These are phyloP conservation scores for Punica granatum DNA, from an alignment of 345 rosid genomes.

Conservation along the genomic window DNA sequence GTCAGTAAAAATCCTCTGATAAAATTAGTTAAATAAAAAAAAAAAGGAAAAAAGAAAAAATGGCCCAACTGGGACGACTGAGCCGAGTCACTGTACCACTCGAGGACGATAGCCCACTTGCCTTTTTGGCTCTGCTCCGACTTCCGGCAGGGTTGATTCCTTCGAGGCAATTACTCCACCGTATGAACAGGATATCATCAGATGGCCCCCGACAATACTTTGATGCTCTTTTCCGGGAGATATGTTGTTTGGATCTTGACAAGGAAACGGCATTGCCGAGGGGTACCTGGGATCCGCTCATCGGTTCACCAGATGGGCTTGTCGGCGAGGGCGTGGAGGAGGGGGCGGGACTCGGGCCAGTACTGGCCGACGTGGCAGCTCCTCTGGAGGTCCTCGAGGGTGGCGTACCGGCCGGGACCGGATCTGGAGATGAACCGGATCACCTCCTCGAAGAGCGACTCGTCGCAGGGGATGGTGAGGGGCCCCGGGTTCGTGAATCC, in stretches of 20 bases:
- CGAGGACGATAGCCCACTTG: neutral
- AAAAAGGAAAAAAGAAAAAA: no score
- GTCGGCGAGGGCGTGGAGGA: conserved; percentile 51
- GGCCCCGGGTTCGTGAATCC: conserved; percentile 82
- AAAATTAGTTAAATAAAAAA: neutral
- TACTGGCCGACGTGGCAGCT: conserved; percentile 48
- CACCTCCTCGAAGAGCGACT: conserved; percentile 69
- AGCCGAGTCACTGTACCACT: neutral
- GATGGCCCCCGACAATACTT: no score
- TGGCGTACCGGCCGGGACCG: conserved; percentile 38
- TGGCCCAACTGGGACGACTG: neutral
- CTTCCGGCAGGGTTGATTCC: no score
- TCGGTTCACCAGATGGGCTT: conserved; percentile 38
- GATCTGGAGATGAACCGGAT: conserved; percentile 59
- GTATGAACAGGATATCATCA: no score
- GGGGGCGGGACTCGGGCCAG: conserved; percentile 72
- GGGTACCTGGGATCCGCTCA: neutral
- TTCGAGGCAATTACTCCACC: no score
- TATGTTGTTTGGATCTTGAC: neutral
- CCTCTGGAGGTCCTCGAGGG: conserved; percentile 50
- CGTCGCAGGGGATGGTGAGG: conserved; percentile 82
- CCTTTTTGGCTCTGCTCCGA: no score
- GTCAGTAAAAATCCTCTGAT: neutral
- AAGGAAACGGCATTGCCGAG: neutral
- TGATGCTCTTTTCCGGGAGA: neutral